Conservation (phyloP, 2,329 filamentous ascomycete genomes). For the Cladorrhinum sp. region DNA sequence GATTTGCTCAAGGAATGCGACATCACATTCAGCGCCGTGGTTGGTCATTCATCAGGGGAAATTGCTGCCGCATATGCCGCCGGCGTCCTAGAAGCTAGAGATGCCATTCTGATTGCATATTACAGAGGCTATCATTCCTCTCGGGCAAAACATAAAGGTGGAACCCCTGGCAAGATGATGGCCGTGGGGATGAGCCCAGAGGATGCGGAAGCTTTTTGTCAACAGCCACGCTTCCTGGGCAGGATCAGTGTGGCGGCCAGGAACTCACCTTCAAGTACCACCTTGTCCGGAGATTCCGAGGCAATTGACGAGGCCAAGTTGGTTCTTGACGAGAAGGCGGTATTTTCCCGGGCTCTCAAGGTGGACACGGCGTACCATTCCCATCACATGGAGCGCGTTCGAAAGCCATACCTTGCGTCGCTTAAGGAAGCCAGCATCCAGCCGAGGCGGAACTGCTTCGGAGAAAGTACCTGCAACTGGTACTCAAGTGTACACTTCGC, state of each 20-base stretch:
- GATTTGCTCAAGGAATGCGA: conserved; percentile 32
- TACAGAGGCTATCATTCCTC: conserved; percentile 29
- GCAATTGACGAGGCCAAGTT: conserved; percentile 27
- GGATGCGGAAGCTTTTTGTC: too few relatives aligned
- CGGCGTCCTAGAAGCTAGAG: conserved; percentile 26
- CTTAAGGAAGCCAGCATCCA: too few relatives aligned
- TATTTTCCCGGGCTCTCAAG: conserved; percentile 15
- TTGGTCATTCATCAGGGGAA: conserved; percentile 38
- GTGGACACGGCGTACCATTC: conserved; percentile 37
- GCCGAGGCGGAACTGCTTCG: too few relatives aligned
- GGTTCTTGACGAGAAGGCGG: background rate
- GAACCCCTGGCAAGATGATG: too few relatives aligned
- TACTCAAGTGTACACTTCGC: too few relatives aligned
- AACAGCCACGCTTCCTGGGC: background rate
- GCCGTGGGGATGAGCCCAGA: too few relatives aligned
- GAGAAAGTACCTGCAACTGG: too few relatives aligned
- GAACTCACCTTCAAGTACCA: conserved; percentile 33
- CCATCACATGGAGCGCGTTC: conserved; percentile 12
- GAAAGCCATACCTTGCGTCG: conserved; percentile 2
- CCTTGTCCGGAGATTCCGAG: conserved; percentile 29
- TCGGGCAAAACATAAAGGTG: too few relatives aligned
- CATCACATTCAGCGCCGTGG: conserved; percentile 28
- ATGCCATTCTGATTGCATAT: conserved; percentile 35
- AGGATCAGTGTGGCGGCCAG: conserved; percentile 30
- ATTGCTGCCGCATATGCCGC: conserved; percentile 35